phyloP scores from a whole-genome alignment of 2,329 filamentous ascomycete species.

The Fusarium sp. region DNA sequence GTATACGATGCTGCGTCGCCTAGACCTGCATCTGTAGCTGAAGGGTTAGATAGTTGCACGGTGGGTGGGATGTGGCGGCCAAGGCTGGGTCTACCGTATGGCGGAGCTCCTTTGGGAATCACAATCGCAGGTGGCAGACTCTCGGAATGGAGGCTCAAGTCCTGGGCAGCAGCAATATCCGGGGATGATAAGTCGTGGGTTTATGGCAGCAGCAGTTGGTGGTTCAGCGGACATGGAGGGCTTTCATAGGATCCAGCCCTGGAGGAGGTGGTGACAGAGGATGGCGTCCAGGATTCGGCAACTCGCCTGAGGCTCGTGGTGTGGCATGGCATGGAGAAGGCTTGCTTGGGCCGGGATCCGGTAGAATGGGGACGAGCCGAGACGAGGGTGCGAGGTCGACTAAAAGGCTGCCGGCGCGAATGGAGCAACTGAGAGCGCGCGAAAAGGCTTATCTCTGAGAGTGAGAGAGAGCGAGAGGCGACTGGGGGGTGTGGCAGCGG shows the following conservation, averaged over 20 bases:
- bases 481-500: conserved; percentile 36
- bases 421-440: background rate
- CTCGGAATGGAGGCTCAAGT: background rate
- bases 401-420: conserved; percentile 2
- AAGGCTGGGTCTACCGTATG: conserved; percentile 23
- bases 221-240: conserved; percentile 40
- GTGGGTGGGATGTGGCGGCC: conserved; percentile 15
- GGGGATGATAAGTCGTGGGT: conserved; percentile 16
- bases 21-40: conserved; percentile 42
- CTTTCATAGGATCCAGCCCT: conserved; percentile 46
- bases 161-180: conserved; percentile 17
- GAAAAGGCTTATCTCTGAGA: conserved; percentile 38
- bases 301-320: conserved; percentile 44
- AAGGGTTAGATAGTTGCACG: conserved; percentile 18
- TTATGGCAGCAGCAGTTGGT: conserved; percentile 21
- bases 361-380: conserved; percentile 35
- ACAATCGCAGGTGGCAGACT: background rate
- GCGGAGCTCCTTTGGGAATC: conserved; percentile 10
- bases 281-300: conserved; percentile 34
- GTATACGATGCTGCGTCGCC: conserved; percentile 21
- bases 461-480: conserved; percentile 4
- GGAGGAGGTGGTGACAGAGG: conserved; percentile 28
- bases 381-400: conserved; percentile 9
- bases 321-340: conserved; percentile 39
- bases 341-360: conserved; percentile 35